Percentiles rank a stretch among this genome's conserved stretches.
Evolutionary conservation across 1,139 yeast species (phyloP).

Genomic region (Candida dubliniensis): DNA sequence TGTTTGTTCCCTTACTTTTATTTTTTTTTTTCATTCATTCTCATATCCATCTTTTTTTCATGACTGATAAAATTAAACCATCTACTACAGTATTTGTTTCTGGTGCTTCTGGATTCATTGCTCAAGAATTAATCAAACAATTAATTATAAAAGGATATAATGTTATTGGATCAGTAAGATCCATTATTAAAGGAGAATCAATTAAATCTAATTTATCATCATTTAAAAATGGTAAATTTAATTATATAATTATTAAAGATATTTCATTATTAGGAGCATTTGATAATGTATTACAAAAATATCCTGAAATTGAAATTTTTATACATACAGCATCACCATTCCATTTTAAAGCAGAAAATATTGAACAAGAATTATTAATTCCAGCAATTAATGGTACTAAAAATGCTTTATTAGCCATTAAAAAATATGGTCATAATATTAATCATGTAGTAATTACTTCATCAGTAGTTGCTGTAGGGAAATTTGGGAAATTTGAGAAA

Average conservation of each 20-base stretch:
- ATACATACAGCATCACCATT: conserved; percentile 37
- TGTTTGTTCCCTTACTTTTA: no score
- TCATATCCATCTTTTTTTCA: no score
- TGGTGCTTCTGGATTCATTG: conserved; percentile 61
- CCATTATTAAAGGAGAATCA: conserved; percentile 25
- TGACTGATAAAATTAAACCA: no score
- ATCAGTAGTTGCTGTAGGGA: conserved; percentile 25
- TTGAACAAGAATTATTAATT: conserved; percentile 26
- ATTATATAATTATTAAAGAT: conserved; percentile 29
- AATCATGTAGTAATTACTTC: conserved; percentile 29
- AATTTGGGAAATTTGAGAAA: conserved; percentile 9
- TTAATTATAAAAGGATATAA: conserved; percentile 23
- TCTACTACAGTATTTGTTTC: conserved; percentile 40
- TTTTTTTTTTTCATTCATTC: no score
- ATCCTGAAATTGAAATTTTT: conserved; percentile 28
- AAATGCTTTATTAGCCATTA: conserved; percentile 26
- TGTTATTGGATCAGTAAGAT: conserved; percentile 33
- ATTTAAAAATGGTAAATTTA: conserved; percentile 18
- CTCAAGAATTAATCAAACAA: conserved; percentile 36
- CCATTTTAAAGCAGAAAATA: conserved; percentile 22
- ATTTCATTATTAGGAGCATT: conserved; percentile 28
- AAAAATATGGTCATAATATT: conserved; percentile 24
- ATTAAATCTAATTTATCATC: conserved; percentile 5
- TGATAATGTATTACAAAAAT: conserved; percentile 29
- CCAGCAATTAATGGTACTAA: conserved; percentile 37